phyloP scores from a whole-genome alignment of 1,284 basidiomycete genomes.

The Meira nashicola region DNA sequence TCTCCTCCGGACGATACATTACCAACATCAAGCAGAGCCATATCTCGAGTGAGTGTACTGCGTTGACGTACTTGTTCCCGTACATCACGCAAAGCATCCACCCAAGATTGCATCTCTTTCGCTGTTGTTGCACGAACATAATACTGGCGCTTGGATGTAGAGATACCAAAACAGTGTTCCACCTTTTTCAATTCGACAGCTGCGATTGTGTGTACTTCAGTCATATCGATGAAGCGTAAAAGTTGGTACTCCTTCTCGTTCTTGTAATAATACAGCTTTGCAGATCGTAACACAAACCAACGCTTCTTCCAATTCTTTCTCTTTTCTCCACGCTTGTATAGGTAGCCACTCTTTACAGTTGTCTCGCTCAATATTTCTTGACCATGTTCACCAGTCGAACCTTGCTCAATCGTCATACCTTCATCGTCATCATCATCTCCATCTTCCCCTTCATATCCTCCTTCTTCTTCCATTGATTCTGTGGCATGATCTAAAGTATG shows the following conservation, averaged over 20 bases:
- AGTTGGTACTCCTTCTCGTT: slow-evolving; percentile 68
- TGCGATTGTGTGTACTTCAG: slow-evolving; percentile 84
- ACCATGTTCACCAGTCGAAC: slow-evolving; percentile 57
- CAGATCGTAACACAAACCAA: slow-evolving; percentile 91
- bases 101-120: slow-evolving; percentile 76
- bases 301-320: slow-evolving; percentile 99
- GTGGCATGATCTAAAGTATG: too few relatives aligned
- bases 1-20: background rate
- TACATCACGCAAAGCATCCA: slow-evolving; percentile 72
- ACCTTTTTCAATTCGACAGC: slow-evolving; percentile 76
- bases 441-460: slow-evolving; percentile 25
- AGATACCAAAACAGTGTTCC: slow-evolving; percentile 85
- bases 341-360: slow-evolving; percentile 81
- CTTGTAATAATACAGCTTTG: slow-evolving; percentile 95
- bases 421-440: slow-evolving; percentile 59
- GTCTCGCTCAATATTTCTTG: slow-evolving; percentile 60
- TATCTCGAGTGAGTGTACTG: slow-evolving; percentile 37
- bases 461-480: slow-evolving; percentile 15
- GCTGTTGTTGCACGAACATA: slow-evolving; percentile 76
- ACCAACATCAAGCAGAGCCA: slow-evolving; percentile 29
- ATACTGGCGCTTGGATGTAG: slow-evolving; percentile 85
- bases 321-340: slow-evolving; percentile 92
- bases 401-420: slow-evolving; percentile 64
- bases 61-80: slow-evolving; percentile 58
- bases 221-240: slow-evolving; percentile 79